Percentiles rank a stretch among this genome's conserved stretches.
Evolutionary conservation across 2,329 filamentous ascomycete genomes (phyloP).

Genomic region (Dactylellina leptospora): DNA sequence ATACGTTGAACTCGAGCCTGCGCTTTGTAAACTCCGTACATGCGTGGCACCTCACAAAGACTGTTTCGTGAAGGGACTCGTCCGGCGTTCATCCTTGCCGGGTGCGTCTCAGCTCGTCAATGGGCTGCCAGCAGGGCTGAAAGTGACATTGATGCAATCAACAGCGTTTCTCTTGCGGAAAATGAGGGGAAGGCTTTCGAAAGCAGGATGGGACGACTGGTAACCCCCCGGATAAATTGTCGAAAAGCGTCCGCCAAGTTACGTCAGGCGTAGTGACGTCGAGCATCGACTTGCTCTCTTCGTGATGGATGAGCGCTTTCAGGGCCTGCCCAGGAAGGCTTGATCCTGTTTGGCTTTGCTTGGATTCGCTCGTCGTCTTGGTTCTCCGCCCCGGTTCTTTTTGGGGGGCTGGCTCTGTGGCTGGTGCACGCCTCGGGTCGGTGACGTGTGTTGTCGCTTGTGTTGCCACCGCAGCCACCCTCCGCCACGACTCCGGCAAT

Average conservation of each 20-base stretch:
- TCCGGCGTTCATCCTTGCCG: slow-evolving; percentile 5
- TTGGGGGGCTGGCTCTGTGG: too few relatives aligned
- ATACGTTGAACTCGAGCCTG: too few relatives aligned
- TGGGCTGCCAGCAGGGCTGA: slow-evolving; percentile 37
- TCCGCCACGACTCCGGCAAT: too few relatives aligned
- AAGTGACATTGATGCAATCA: neutral
- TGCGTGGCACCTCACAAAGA: slow-evolving; percentile 12
- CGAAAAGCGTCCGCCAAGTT: slow-evolving; percentile 1
- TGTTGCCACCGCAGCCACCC: too few relatives aligned
- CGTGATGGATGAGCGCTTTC: neutral
- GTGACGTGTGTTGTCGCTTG: too few relatives aligned
- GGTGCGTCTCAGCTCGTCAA: slow-evolving; percentile 4
- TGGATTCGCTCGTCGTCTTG: slow-evolving; percentile 10
- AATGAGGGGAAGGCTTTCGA: neutral
- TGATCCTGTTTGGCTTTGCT: slow-evolving; percentile 48
- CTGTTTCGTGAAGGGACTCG: too few relatives aligned
- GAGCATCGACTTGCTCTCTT: slow-evolving; percentile 12
- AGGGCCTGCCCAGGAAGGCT: slow-evolving; percentile 36
- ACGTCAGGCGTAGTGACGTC: slow-evolving; percentile 10
- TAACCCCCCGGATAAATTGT: slow-evolving; percentile 14
- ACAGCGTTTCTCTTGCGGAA: neutral
- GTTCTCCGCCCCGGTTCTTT: too few relatives aligned
- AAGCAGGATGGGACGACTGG: neutral
- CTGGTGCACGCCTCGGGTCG: too few relatives aligned
- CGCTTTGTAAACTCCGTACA: too few relatives aligned